phyloP scores from a whole-genome alignment of 2,329 filamentous ascomycete genomes.

The Trichoderma cornu-damae region DNA sequence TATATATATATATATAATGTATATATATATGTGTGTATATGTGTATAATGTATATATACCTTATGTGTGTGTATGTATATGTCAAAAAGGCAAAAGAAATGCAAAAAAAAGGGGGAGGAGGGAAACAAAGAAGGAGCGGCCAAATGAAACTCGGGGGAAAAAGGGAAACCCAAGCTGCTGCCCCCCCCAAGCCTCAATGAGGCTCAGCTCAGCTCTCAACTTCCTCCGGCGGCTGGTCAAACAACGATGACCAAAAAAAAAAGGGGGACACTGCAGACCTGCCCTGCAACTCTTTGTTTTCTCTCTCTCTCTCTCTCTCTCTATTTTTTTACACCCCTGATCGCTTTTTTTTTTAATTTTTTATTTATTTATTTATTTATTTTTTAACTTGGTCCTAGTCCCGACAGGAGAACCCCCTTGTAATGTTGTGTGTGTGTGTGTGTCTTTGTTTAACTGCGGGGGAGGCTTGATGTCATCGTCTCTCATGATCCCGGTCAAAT shows the following conservation, averaged over 20 bases:
- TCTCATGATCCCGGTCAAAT: slow-evolving; percentile 9
- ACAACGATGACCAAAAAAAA: neutral
- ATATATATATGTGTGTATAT: too few species aligned
- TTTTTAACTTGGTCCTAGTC: neutral
- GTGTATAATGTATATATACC: too few species aligned
- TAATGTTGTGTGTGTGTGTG: too few species aligned
- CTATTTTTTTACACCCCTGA: neutral
- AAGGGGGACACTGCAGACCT: neutral
- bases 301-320: neutral
- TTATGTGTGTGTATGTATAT: too few species aligned
- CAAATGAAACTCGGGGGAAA: too few species aligned
- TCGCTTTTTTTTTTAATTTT: neutral
- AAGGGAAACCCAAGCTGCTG: too few species aligned
- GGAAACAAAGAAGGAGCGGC: too few species aligned
- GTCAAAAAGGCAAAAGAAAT: too few species aligned
- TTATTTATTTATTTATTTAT: neutral
- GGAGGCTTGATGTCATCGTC: slow-evolving; percentile 15
- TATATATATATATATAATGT: too few species aligned
- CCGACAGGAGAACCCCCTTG: slow-evolving; percentile 6
- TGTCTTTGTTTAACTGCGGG: neutral
- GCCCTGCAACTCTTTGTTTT: neutral
- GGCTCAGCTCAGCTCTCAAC: neutral
- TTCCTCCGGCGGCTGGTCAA: slow-evolving; percentile 10
- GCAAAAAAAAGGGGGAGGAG: too few species aligned
- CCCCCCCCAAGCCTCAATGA: too few species aligned